Conservation (phyloP, 345 rosid species). For the Pseudoturritis turrita region DNA sequence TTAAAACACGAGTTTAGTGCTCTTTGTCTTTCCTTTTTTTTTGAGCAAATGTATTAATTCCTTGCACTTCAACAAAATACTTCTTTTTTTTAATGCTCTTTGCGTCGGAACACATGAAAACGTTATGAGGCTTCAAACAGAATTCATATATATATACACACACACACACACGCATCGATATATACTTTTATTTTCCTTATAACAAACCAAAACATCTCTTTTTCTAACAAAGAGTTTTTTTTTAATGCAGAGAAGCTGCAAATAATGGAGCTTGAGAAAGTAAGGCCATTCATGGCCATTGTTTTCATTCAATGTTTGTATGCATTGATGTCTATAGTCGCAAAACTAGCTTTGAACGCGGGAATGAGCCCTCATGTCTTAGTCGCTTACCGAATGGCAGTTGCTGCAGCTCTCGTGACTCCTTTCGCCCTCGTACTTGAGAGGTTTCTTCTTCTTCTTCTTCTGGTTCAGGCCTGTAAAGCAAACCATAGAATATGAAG, state of each 20-base stretch:
- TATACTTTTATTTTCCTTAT: neutral
- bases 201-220: conserved; percentile 3
- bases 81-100: neutral
- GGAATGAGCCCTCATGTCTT: conserved; percentile 54
- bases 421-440: conserved; percentile 74
- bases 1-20: conserved; percentile 28
- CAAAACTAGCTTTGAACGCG: conserved; percentile 36
- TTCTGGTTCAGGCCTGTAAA: neutral
- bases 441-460: conserved; percentile 29
- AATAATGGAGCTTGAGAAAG: conserved; percentile 21
- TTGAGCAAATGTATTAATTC: neutral
- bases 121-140: conserved; percentile 27
- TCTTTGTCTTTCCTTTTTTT: neutral
- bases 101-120: conserved; percentile 16
- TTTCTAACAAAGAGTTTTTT: neutral
- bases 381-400: conserved; percentile 62
- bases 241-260: conserved; percentile 18
- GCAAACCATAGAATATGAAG: neutral
- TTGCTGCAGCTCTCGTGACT: conserved; percentile 57
- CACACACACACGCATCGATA: neutral
- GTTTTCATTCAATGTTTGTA: conserved; percentile 36
- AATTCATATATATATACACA: neutral
- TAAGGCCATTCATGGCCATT: conserved; percentile 37
- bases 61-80: conserved; percentile 15
- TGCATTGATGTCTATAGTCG: conserved; percentile 39